Percentiles rank a stretch among this genome's conserved stretches.
Evolutionary conservation across 345 rosid species (phyloP).

Genomic region (Corchorus capsularis): DNA sequence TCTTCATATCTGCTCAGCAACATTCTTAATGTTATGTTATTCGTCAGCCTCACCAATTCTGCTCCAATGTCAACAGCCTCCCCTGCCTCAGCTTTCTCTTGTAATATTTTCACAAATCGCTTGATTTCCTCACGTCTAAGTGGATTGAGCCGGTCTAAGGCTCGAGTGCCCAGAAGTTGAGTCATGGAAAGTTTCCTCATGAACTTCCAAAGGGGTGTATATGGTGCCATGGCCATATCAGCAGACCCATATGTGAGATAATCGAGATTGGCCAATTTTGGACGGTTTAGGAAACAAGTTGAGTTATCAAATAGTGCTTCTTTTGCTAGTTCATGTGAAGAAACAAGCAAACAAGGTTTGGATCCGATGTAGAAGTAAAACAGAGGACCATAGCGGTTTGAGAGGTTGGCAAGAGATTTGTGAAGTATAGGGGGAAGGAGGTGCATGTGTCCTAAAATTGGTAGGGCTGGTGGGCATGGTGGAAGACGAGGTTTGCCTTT

Average conservation of each 20-base stretch:
- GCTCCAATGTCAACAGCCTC: conserved; percentile 49
- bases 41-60: conserved; percentile 61
- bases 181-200: conserved; percentile 77
- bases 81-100: conserved; percentile 40
- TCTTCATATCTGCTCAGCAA: conserved; percentile 37
- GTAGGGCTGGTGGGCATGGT: conserved; percentile 61
- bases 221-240: conserved; percentile 66
- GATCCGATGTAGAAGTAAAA: conserved; percentile 70
- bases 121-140: conserved; percentile 48
- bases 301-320: conserved; percentile 65
- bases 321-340: conserved; percentile 52
- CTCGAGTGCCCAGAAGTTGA: conserved; percentile 55
- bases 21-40: conserved; percentile 65
- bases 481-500: conserved; percentile 36
- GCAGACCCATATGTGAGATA: conserved; percentile 81
- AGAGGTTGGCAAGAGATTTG: conserved; percentile 69
- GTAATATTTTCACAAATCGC: conserved; percentile 38
- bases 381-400: conserved; percentile 58
- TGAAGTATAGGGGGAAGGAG: conserved; percentile 58
- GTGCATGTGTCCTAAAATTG: conserved; percentile 75
- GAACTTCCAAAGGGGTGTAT: conserved; percentile 75
- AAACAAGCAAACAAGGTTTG: conserved; percentile 60
- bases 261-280: conserved; percentile 51
- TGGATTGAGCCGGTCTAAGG: conserved; percentile 42
- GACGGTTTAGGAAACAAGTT: conserved; percentile 56